Conservation (phyloP, 441 rosid genomes). For the Adansonia grandidieri region DNA sequence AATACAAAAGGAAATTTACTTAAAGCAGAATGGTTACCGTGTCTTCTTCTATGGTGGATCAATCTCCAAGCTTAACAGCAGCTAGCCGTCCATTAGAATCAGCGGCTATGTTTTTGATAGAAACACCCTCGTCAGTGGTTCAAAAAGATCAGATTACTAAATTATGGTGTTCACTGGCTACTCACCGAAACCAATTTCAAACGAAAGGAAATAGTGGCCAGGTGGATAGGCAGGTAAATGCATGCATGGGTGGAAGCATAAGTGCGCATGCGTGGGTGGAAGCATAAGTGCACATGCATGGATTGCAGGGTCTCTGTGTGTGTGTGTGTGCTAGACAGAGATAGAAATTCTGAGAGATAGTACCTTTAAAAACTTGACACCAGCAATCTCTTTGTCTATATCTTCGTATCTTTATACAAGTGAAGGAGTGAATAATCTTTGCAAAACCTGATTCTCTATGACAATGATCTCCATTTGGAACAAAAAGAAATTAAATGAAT, state of each 20-base stretch:
- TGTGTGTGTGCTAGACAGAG: neutral
- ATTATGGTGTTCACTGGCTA: neutral
- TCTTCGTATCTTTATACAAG: constrained; percentile 84
- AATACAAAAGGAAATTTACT: neutral
- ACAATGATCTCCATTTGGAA: constrained; percentile 61
- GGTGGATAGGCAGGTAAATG: constrained; percentile 4
- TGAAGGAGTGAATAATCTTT: constrained; percentile 87
- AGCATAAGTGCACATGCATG: too few relatives aligned
- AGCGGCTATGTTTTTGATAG: constrained; percentile 72
- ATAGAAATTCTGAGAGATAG: neutral
- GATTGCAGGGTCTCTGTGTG: neutral
- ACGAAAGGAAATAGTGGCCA: neutral
- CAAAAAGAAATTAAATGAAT: constrained; percentile 11
- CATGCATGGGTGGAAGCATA: neutral
- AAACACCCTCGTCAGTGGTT: constrained; percentile 58
- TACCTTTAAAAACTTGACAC: constrained; percentile 78
- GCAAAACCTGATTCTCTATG: constrained; percentile 82
- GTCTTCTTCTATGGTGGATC: constrained; percentile 80
- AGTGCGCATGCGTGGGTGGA: too few relatives aligned
- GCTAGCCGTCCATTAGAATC: constrained; percentile 75
- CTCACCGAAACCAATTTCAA: neutral
- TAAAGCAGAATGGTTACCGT: constrained; percentile 43
- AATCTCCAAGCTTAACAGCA: constrained; percentile 79
- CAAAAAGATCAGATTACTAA: constrained; percentile 32
- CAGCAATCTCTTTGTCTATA: constrained; percentile 66